phyloP scores from a whole-genome alignment of 495 filamentous ascomycete genomes.

The Cryomyces antarcticus region DNA sequence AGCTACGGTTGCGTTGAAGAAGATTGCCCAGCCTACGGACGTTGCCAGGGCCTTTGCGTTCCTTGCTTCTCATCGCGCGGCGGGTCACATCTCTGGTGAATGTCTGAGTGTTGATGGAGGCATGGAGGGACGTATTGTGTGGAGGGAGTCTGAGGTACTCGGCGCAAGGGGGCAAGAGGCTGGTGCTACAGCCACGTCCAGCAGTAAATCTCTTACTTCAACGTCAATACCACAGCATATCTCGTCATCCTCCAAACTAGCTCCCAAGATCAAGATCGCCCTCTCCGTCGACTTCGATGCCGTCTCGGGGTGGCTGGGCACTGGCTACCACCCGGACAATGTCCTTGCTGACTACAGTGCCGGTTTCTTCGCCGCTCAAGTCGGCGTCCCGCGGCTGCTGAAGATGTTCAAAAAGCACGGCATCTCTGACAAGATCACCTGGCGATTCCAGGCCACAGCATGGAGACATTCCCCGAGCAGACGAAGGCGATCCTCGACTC shows the following conservation, averaged over 20 bases:
- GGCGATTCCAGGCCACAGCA: constrained; percentile 44
- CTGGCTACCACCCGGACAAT: constrained; percentile 28
- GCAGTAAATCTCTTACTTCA: no score
- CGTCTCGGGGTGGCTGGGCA: constrained; percentile 39
- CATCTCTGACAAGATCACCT: constrained; percentile 33
- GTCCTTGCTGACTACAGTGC: constrained; percentile 35
- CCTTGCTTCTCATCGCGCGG: constrained; percentile 29
- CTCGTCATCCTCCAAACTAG: constrained; percentile 12
- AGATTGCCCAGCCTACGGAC: constrained; percentile 28
- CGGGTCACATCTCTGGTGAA: constrained; percentile 34
- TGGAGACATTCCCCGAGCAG: constrained; percentile 37
- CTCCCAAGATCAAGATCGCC: constrained; percentile 28
- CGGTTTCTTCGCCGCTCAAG: constrained; percentile 37
- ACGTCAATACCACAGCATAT: neutral
- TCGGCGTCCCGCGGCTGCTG: constrained; percentile 37
- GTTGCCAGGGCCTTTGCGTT: constrained; percentile 32
- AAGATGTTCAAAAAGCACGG: constrained; percentile 33
- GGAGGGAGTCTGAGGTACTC: constrained; percentile 23
- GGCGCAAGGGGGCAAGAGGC: neutral
- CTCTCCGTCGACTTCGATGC: constrained; percentile 40
- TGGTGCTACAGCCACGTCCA: neutral
- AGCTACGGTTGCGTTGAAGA: constrained; percentile 25
- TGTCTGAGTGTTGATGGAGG: constrained; percentile 30
- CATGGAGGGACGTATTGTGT: constrained; percentile 30
- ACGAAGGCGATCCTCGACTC: constrained; percentile 31